A percentile compares a stretch with the other conserved stretches of the same genome.
These are phyloP conservation scores for Clathrospora elynae DNA, from an alignment of 2,329 filamentous ascomycete species.

Conservation along the genomic window DNA sequence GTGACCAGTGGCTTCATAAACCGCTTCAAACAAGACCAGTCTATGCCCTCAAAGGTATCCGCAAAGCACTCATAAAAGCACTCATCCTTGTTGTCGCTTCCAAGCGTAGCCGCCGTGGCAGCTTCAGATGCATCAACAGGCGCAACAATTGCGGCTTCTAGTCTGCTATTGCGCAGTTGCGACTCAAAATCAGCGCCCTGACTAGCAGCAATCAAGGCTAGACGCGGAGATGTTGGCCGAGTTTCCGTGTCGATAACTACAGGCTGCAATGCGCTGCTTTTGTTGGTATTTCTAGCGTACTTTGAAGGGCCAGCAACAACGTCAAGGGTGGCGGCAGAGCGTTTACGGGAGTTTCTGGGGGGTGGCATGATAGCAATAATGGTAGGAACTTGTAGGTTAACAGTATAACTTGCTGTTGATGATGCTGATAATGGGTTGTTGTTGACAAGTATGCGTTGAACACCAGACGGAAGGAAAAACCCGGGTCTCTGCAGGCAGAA, in stretches of 20 bases:
- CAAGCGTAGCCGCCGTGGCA: background rate
- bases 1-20: background rate
- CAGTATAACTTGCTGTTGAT: too few relatives aligned
- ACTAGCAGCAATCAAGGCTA: background rate
- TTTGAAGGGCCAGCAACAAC: too few relatives aligned
- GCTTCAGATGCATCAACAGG: background rate
- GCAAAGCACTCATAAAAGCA: background rate
- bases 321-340: too few relatives aligned
- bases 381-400: too few relatives aligned
- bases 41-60: background rate
- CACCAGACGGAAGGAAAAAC: too few relatives aligned
- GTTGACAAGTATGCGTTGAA: too few relatives aligned
- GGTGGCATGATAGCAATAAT: too few relatives aligned
- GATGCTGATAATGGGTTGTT: too few relatives aligned
- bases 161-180: background rate
- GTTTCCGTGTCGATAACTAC: background rate
- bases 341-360: too few relatives aligned
- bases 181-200: background rate
- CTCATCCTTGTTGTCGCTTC: background rate
- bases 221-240: background rate
- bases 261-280: too few relatives aligned
- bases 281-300: too few relatives aligned
- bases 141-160: background rate
- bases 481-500: too few relatives aligned
- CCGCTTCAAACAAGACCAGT: background rate